A percentile compares a stretch with the other conserved stretches of the same genome.
Evolutionary conservation across 2,329 filamentous ascomycete genomes (phyloP).

Genomic region (Phaeosphaeria sp.): DNA sequence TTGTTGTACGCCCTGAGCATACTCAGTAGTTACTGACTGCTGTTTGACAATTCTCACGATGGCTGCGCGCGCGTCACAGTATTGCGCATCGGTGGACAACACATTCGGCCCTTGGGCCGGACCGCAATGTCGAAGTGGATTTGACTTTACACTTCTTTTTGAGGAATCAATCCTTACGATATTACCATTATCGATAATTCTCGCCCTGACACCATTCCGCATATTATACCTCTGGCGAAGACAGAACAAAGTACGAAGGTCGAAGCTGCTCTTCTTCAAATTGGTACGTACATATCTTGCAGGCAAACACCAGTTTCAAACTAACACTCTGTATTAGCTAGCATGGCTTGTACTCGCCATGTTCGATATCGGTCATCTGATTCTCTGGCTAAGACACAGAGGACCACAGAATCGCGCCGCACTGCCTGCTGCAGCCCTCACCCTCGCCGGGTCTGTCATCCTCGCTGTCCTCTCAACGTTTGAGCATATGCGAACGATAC

Average conservation of each 20-base stretch:
- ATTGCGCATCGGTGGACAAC: slow-evolving; percentile 36
- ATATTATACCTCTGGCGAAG: slow-evolving; percentile 35
- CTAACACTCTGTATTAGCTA: slow-evolving; percentile 20
- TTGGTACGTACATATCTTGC: slow-evolving; percentile 23
- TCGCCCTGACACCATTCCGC: slow-evolving; percentile 37
- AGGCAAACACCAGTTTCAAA: background rate
- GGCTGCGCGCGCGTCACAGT: slow-evolving; percentile 22
- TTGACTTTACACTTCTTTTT: slow-evolving; percentile 50
- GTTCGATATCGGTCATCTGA: slow-evolving; percentile 37
- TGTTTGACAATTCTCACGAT: slow-evolving; percentile 26
- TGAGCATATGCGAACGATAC: slow-evolving; percentile 55
- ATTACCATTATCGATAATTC: slow-evolving; percentile 36
- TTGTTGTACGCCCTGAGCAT: slow-evolving; percentile 28
- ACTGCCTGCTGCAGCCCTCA: slow-evolving; percentile 35
- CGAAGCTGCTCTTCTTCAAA: slow-evolving; percentile 31
- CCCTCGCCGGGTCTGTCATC: slow-evolving; percentile 31
- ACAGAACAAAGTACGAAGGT: slow-evolving; percentile 30
- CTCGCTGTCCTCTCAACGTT: slow-evolving; percentile 54
- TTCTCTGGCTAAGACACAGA: slow-evolving; percentile 32
- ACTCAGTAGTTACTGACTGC: slow-evolving; percentile 22
- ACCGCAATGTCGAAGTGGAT: slow-evolving; percentile 40
- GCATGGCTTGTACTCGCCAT: slow-evolving; percentile 30
- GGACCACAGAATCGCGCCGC: slow-evolving; percentile 24
- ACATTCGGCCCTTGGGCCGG: slow-evolving; percentile 44
- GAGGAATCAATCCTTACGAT: slow-evolving; percentile 45